These are phyloP conservation scores for Polygonum maritimum DNA, from an alignment of 148 eudicot genomes.

Conservation along the genomic window DNA sequence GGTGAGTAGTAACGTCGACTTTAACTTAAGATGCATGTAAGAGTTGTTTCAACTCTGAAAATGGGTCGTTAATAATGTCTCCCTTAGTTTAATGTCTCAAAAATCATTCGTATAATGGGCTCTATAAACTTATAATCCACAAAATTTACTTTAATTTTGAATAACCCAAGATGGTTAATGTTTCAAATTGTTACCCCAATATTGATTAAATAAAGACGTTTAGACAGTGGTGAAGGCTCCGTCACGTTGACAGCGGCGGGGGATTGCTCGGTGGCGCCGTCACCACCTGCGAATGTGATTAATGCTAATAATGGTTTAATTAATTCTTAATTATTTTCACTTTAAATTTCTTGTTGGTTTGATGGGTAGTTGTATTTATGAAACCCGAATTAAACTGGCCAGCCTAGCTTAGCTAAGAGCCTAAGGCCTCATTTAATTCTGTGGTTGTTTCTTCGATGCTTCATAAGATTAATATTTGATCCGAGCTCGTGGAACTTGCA, in stretches of 20 bases:
- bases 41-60: too few relatives aligned
- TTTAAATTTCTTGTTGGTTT: background rate
- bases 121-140: too few relatives aligned
- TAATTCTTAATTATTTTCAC: background rate
- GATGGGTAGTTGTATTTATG: background rate
- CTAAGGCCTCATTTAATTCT: background rate
- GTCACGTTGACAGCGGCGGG: conserved; percentile 36
- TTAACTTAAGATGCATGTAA: too few relatives aligned
- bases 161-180: too few relatives aligned
- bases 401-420: background rate
- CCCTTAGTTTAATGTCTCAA: too few relatives aligned
- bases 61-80: too few relatives aligned
- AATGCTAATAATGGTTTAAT: background rate
- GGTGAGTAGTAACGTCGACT: too few relatives aligned
- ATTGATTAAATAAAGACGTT: background rate
- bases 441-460: background rate
- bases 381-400: background rate
- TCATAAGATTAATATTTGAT: background rate
- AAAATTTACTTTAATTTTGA: too few relatives aligned
- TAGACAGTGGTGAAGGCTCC: conserved; percentile 22
- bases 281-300: conserved; percentile 11
- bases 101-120: too few relatives aligned
- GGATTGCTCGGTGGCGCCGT: conserved; percentile 18
- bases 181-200: too few relatives aligned
- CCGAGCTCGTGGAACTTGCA: background rate